phyloP scores from a whole-genome alignment of 2,329 filamentous ascomycete genomes.

The Pseudocercospora fijiensis region DNA sequence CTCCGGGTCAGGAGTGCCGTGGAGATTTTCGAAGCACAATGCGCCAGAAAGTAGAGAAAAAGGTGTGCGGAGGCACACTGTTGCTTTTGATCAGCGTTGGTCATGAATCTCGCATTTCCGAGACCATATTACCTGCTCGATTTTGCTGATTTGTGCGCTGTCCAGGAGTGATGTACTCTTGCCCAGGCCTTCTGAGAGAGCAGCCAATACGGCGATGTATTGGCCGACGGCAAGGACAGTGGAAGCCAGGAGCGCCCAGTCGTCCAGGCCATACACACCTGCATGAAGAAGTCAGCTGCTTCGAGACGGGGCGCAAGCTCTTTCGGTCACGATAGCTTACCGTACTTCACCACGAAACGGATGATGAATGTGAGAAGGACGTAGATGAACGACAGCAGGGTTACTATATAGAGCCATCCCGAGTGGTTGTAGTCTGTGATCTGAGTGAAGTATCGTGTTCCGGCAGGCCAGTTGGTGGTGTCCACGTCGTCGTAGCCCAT shows the following conservation, averaged over 20 bases:
- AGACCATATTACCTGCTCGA: slow-evolving; percentile 15
- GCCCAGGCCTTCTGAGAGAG: slow-evolving; percentile 24
- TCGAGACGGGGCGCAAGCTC: background rate
- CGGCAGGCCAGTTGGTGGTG: slow-evolving; percentile 21
- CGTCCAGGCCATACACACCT: slow-evolving; percentile 30
- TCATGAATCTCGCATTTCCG: background rate
- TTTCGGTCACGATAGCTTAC: slow-evolving; percentile 6
- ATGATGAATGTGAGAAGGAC: slow-evolving; percentile 21
- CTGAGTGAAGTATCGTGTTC: slow-evolving; percentile 23
- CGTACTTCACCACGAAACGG: slow-evolving; percentile 27
- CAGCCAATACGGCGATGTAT: slow-evolving; percentile 28
- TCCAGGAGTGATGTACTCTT: slow-evolving; percentile 16
- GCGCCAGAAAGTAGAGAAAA: slow-evolving; percentile 22
- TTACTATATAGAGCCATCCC: slow-evolving; percentile 27
- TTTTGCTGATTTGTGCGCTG: slow-evolving; percentile 9
- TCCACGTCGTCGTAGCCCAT: slow-evolving; percentile 15
- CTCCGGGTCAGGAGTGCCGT: slow-evolving; percentile 23
- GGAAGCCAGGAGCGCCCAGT: slow-evolving; percentile 31
- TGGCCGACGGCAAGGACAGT: slow-evolving; percentile 29
- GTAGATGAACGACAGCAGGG: slow-evolving; percentile 25
- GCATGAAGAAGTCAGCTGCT: background rate
- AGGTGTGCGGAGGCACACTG: slow-evolving; percentile 20
- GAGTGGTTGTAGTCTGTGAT: slow-evolving; percentile 22
- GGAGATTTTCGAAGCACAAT: slow-evolving; percentile 24
- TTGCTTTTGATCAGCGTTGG: background rate